These are phyloP conservation scores for Gnomoniopsis sp. DNA, from an alignment of 2,329 filamentous ascomycete species.

Conservation along the genomic window DNA sequence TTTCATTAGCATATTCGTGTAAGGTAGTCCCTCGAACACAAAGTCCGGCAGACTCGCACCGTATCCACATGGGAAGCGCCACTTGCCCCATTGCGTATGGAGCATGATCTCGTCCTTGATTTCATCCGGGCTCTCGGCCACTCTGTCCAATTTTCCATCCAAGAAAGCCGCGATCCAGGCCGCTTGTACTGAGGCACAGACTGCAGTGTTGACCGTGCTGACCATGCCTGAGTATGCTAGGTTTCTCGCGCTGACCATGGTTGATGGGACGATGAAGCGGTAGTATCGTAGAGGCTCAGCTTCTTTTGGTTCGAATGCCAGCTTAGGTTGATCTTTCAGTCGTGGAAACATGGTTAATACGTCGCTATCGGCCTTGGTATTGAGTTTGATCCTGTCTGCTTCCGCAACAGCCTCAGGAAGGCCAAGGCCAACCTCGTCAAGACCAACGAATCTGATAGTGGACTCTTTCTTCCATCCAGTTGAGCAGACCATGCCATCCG, in stretches of 20 bases:
- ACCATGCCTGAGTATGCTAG: constrained; percentile 12
- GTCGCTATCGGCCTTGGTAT: constrained; percentile 5
- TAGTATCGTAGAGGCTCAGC: constrained; percentile 9
- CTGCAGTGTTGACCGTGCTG: constrained; percentile 30
- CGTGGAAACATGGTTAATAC: constrained; percentile 3
- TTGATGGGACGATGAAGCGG: constrained; percentile 16
- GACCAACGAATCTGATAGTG: constrained; percentile 37
- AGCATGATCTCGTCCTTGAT: constrained; percentile 42
- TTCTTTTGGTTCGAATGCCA: constrained; percentile 1
- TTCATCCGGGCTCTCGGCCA: constrained; percentile 25
- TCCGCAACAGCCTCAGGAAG: background rate
- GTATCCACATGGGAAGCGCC: constrained; percentile 51
- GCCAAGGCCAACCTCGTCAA: constrained; percentile 8
- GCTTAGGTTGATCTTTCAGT: constrained; percentile 8
- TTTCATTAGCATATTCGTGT: constrained; percentile 30
- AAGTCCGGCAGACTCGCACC: constrained; percentile 51
- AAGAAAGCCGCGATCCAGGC: constrained; percentile 59
- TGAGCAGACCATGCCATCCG: constrained; percentile 46
- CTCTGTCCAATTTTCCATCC: constrained; percentile 40
- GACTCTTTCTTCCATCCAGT: constrained; percentile 50
- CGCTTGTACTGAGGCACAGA: constrained; percentile 36
- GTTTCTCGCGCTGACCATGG: constrained; percentile 1
- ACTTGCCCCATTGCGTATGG: constrained; percentile 51
- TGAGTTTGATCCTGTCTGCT: constrained; percentile 5
- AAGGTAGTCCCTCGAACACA: constrained; percentile 59